Conservation (phyloP, 495 filamentous ascomycete genomes). For the Penicilliopsis zonata region DNA sequence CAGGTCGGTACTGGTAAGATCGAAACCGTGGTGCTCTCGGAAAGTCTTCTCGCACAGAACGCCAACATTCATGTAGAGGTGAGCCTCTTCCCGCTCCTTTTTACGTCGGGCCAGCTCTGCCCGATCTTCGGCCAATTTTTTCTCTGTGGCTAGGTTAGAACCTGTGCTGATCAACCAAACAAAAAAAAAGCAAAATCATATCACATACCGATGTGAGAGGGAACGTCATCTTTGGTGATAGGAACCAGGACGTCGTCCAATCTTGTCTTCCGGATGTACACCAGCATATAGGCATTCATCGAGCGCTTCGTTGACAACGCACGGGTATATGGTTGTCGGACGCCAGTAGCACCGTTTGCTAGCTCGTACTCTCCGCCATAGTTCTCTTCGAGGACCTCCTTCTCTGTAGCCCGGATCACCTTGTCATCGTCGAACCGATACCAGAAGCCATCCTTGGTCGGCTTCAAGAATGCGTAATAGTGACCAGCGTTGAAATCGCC, state of each 20-base stretch:
- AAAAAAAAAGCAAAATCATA: neutral
- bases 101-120: conserved; percentile 55
- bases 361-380: conserved; percentile 79
- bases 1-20: conserved; percentile 66
- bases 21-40: conserved; percentile 68
- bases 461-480: conserved; percentile 96
- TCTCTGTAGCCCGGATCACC: conserved; percentile 82
- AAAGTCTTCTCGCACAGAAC: conserved; percentile 73
- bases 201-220: conserved; percentile 63
- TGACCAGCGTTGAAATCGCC: conserved; percentile 97
- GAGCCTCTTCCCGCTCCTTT: conserved; percentile 87
- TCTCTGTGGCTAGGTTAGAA: conserved; percentile 35
- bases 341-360: conserved; percentile 42
- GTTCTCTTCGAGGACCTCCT: conserved; percentile 91
- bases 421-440: conserved; percentile 97
- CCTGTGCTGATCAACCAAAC: conserved; percentile 1
- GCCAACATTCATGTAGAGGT: conserved; percentile 75
- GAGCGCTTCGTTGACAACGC: conserved; percentile 56
- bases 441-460: conserved; percentile 81
- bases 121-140: conserved; percentile 69
- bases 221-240: conserved; percentile 64
- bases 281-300: conserved; percentile 93
- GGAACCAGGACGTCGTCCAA: conserved; percentile 69
- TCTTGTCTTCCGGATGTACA: conserved; percentile 83
- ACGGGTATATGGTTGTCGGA: conserved; percentile 56